A percentile compares a stretch with the other conserved stretches of the same genome.
phyloP scores from a whole-genome alignment of 2,329 filamentous ascomycete genomes.

The Cryoendolithus antarcticus region DNA sequence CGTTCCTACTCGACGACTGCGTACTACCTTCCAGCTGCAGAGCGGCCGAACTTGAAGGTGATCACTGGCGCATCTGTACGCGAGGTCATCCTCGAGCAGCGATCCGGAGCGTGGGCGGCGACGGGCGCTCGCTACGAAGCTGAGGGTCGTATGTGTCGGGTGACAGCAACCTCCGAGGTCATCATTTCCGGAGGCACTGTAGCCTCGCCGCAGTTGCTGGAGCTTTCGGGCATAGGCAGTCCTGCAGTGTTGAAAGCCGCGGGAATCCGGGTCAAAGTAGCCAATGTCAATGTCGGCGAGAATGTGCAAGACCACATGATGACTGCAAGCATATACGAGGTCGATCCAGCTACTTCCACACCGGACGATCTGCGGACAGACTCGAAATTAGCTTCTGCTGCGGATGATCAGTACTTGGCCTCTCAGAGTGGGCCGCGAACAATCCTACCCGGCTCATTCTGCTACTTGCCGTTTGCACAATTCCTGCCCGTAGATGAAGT shows the following conservation, averaged over 20 bases:
- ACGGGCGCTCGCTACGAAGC: too few species aligned
- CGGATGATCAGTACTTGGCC: slow-evolving; percentile 6
- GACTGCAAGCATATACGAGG: slow-evolving; percentile 1
- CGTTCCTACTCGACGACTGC: slow-evolving; percentile 30
- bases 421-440: slow-evolving; percentile 9
- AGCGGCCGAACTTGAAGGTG: slow-evolving; percentile 16
- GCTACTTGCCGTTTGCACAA: slow-evolving; percentile 20
- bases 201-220: slow-evolving; percentile 46
- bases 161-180: slow-evolving; percentile 23
- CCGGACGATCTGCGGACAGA: slow-evolving; percentile 1
- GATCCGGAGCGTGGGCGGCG: too few species aligned
- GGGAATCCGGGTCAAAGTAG: slow-evolving; percentile 34
- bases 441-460: slow-evolving; percentile 15
- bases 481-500: neutral
- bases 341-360: neutral
- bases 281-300: slow-evolving; percentile 41
- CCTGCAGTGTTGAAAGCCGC: slow-evolving; percentile 34
- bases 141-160: neutral
- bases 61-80: slow-evolving; percentile 18
- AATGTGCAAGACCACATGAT: slow-evolving; percentile 31
- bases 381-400: neutral
- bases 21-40: neutral
- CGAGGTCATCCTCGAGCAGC: slow-evolving; percentile 11
- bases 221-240: slow-evolving; percentile 49
- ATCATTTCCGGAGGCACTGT: slow-evolving; percentile 43